A percentile compares a stretch with the other conserved stretches of the same genome.
phyloP scores from a whole-genome alignment of 106 monocot species.

The Dioscorea alata region DNA sequence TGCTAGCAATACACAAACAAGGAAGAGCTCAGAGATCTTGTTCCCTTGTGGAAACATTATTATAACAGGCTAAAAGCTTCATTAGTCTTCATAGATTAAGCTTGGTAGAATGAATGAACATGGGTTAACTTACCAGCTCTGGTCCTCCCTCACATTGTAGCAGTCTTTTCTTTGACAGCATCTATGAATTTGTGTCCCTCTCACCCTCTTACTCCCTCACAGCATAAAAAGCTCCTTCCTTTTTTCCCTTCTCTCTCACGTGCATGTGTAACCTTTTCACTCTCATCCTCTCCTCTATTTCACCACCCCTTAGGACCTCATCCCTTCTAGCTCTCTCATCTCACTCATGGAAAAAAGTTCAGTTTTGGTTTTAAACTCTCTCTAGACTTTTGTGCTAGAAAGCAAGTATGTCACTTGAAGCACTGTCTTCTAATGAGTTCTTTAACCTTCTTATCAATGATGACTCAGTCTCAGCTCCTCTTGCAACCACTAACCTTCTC shows the following conservation, averaged over 20 bases:
- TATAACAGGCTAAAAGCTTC: too few species aligned
- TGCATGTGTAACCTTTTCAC: conserved; percentile 27
- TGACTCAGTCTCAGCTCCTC: conserved; percentile 31
- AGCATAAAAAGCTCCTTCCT: conserved; percentile 17
- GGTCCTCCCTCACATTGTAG: too few species aligned
- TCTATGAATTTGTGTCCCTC: conserved; percentile 17
- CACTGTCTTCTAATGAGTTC: conserved; percentile 21
- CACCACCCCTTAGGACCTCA: background rate
- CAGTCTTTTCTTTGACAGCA: conserved; percentile 15
- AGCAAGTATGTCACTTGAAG: conserved; percentile 34
- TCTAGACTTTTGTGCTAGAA: conserved; percentile 5
- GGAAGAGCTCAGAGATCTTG: too few species aligned
- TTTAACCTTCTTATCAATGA: conserved; percentile 39
- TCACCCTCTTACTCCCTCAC: conserved; percentile 9
- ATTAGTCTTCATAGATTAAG: too few species aligned
- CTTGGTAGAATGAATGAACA: too few species aligned
- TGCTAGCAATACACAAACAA: too few species aligned
- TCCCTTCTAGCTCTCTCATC: background rate
- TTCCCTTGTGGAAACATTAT: too few species aligned
- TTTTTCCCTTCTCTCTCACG: conserved; percentile 23
- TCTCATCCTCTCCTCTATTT: background rate
- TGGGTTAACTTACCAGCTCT: too few species aligned
- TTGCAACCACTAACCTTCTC: conserved; percentile 14
- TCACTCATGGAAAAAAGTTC: conserved; percentile 19
- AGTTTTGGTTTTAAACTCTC: conserved; percentile 21